Evolutionary conservation across 257 asterid genomes (phyloP).

Genomic region (Marsdenia floribunda): DNA sequence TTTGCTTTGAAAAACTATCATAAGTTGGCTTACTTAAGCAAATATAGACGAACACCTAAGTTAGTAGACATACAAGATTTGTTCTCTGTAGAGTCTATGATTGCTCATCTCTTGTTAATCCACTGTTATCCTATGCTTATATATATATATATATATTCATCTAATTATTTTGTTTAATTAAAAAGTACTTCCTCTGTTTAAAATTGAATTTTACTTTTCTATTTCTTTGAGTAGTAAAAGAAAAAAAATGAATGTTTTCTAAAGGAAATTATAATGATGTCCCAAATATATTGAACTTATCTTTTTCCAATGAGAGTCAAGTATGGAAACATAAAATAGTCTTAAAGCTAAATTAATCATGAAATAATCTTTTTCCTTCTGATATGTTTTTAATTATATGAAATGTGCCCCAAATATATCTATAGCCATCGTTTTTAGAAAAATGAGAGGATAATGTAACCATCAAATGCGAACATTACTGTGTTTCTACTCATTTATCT

Average conservation of each 20-base stretch:
- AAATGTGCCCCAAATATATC: not conserved
- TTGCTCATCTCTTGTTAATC: not conserved
- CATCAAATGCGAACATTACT: not conserved
- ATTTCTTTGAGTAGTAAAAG: not conserved
- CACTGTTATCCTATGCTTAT: not conserved
- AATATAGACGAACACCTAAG: not conserved
- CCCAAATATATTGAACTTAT: not conserved
- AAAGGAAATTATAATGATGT: not conserved
- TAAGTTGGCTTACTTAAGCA: not conserved
- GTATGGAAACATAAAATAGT: not conserved
- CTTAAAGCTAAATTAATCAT: not conserved
- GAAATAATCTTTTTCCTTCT: no score
- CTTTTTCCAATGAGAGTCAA: not conserved
- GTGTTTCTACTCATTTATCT: not conserved
- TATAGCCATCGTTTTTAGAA: not conserved
- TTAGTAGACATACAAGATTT: not conserved
- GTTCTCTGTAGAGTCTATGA: not conserved
- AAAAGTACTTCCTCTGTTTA: not conserved
- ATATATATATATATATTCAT: not conserved
- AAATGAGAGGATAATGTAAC: not conserved
- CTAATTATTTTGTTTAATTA: not conserved
- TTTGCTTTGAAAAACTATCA: not conserved
- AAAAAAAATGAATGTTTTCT: no score
- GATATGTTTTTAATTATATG: not conserved
- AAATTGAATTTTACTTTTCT: no score